Base-by-base conservation (phyloP, 345 rosid genomes). In the Syzygium jambos region DNA sequence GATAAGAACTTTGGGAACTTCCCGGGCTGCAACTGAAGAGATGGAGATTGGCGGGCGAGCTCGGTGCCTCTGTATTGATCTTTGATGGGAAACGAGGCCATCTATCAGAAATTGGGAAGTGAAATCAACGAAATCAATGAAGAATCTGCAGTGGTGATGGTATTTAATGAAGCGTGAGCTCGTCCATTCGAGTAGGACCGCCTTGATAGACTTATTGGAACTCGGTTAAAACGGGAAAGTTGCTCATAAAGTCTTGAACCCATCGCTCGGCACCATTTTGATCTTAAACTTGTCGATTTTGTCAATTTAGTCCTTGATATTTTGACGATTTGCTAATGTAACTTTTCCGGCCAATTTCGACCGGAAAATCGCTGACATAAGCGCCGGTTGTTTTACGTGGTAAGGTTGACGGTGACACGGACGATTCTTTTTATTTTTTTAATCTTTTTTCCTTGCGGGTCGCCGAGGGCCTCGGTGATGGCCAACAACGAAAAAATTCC, bases 401-500 rank as follows among this genome's bases (percentile, higher is more conserved):
- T 3, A 11, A 1, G 2, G 0, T 25, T 6, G 0, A 1, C 29
- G 2, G 0, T 0, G 0, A 13, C 0, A 7, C 14, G 4, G 0
- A 6, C n/a, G 1, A 1, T 13, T 61, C 8, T 61, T 61, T 61
- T 2, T n/a, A 2, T 1, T 12, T 5, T 61, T 53, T 53, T 12
- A 27, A 14, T 63, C 29, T 29, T 9, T 38, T 3, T n/a, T 63
- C 38, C 10, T 2, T 8, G 43, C 43, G 6, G 5, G 19, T 61
- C 12, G 34, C 16, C 16, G 6, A n/a, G 17, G 15, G 4, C 73
- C 34, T n/a, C 7, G 34, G 19, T 2, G 5, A 29, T 29, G 41
- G 21, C 10, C 5, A 1, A 7, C 2, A 0, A 29, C 2, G 4
- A 6, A 12, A n/a, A 6, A 6, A 0, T 25, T 59, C 27, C 4